Evolutionary conservation across 306 rosid species (phyloP).

Genomic region (Inga leiocalycina): DNA sequence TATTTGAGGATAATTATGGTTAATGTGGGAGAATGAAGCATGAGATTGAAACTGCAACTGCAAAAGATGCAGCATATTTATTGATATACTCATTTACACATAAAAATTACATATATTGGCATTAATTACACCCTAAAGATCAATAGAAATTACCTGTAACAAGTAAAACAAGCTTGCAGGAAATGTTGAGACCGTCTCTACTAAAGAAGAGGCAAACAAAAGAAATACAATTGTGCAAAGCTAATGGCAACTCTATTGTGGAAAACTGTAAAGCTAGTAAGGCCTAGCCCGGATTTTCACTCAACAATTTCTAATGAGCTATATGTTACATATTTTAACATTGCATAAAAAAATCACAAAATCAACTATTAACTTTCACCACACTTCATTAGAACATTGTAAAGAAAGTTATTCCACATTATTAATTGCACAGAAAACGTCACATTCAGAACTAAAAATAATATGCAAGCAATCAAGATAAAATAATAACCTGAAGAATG

Average conservation of each 20-base stretch:
- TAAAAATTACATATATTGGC: not conserved
- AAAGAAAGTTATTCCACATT: not conserved
- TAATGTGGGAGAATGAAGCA: slow-evolving; percentile 12
- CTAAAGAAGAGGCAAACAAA: not conserved
- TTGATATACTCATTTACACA: slow-evolving; percentile 4
- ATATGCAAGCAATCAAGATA: not conserved
- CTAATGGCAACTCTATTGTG: not conserved
- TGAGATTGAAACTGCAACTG: slow-evolving; percentile 23
- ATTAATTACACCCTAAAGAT: not conserved
- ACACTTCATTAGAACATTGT: slow-evolving; percentile 12
- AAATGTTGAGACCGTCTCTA: not conserved
- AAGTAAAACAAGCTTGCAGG: not conserved
- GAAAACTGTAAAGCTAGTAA: not conserved
- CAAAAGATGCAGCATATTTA: slow-evolving; percentile 1
- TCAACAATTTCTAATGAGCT: not conserved
- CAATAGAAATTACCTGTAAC: slow-evolving; percentile 1
- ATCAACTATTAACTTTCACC: slow-evolving; percentile 10
- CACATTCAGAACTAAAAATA: slow-evolving; percentile 1
- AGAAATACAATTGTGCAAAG: not conserved
- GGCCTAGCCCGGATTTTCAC: not conserved
- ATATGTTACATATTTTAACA: not conserved
- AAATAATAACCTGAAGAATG: slow-evolving; percentile 72
- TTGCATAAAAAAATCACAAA: not conserved
- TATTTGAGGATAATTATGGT: slow-evolving; percentile 23
- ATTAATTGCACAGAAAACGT: slow-evolving; percentile 3